Conservation (phyloP, 73 alveolate genomes). For the Stentor coeruleus region DNA sequence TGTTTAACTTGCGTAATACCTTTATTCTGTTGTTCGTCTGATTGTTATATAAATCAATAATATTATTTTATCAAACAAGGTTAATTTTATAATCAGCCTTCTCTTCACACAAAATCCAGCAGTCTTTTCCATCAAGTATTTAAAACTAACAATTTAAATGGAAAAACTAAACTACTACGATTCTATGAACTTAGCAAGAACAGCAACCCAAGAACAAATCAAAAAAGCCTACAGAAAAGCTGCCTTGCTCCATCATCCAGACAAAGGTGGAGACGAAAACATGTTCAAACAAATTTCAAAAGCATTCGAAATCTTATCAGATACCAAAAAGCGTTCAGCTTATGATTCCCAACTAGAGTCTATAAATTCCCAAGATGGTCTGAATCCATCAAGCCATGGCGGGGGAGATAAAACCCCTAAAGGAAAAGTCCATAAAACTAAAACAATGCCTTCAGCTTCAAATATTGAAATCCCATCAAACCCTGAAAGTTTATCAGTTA, state of each 20-base stretch:
- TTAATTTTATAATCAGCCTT: too few species aligned
- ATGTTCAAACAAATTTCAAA: constrained; percentile 59
- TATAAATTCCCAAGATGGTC: constrained; percentile 49
- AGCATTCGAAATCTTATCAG: constrained; percentile 60
- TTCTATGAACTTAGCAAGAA: constrained; percentile 37
- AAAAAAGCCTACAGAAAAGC: constrained; percentile 72
- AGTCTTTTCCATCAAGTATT: too few species aligned
- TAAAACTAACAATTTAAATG: constrained; percentile 49
- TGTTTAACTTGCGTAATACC: too few species aligned
- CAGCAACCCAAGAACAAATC: constrained; percentile 48
- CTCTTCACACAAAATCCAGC: too few species aligned
- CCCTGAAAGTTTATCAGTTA: constrained; percentile 50
- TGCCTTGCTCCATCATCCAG: constrained; percentile 72
- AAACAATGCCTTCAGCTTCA: constrained; percentile 14
- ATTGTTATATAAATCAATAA: too few species aligned
- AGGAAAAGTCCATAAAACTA: constrained; percentile 29
- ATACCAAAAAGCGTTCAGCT: constrained; percentile 50
- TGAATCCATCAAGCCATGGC: constrained; percentile 33
- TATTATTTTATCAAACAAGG: too few species aligned
- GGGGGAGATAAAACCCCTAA: constrained; percentile 25
- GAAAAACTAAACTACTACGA: constrained; percentile 60
- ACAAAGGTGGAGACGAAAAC: constrained; percentile 77
- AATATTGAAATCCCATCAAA: constrained; percentile 65
- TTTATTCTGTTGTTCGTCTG: too few species aligned
- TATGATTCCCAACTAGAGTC: constrained; percentile 61